Evolutionary conservation across 257 asterid species (phyloP), one percentile per base, ranked within the genome.

Genomic region (Eucommia ulmoides): DNA sequence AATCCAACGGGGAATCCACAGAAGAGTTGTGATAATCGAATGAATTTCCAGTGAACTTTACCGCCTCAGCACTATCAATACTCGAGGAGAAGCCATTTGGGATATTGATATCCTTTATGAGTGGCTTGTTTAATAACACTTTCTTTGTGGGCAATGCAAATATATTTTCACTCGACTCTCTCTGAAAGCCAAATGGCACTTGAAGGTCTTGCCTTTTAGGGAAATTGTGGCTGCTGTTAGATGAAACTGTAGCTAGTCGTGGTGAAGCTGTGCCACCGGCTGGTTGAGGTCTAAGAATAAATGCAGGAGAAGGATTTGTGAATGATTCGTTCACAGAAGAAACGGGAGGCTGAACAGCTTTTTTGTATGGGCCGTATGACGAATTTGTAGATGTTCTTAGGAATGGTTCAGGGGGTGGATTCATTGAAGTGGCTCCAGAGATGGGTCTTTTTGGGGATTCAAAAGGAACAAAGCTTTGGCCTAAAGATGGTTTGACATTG

Each of bases 281-380:
- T 50, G 93, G 95, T 8, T n/a, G n/a, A n/a, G 95, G 93, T 59
- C 84, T 71, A 57, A 81, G 75, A 67, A 83, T 83, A 67, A 79
- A 78, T n/a, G 81, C 49, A 56, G 92, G 76, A 22, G 88, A 69
- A 57, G 87, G 52, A 63, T 79, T 83, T 22, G 41, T 47, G 18
- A 55, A 59, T 44, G 88, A 60, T 29, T 70, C 74, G 41, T 59
- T 45, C 54, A 51, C 60, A 54, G 72, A 55, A 15, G 72, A 52
- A 63, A 60, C 81, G 24, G 33, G 56, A 16, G 71, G 56, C 46
- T 51, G 55, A 60, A 50, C 45, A 51, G 58, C 61, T 26, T 72
- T 75, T 54, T 55, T 75, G 57, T 63, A 60, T 9, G 74, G 58
- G 64, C 52, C 48, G 54, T 33, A 56, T 15, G 73, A 44, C 52